phyloP scores from a whole-genome alignment of 1,284 basidiomycete genomes.

The Phellopilus nigrolimitatus region DNA sequence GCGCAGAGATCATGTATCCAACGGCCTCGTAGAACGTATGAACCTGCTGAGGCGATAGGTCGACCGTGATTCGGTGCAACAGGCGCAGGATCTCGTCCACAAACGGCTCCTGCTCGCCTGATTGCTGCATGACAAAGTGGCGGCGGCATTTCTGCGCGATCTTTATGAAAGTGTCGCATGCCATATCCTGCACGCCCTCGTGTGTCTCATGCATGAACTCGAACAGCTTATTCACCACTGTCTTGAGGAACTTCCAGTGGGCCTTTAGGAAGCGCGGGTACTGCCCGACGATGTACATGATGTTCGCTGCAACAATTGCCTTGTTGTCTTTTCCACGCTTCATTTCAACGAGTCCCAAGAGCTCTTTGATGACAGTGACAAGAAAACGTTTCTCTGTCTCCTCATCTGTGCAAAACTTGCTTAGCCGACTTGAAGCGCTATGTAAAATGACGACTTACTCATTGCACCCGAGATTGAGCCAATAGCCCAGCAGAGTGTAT shows the following conservation, averaged over 20 bases:
- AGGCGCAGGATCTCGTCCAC: too few relatives aligned
- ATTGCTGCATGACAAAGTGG: constrained; percentile 99
- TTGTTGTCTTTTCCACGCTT: constrained; percentile 99
- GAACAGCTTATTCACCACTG: constrained; percentile 99
- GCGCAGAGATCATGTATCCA: too few relatives aligned
- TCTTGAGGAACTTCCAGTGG: constrained; percentile 99
- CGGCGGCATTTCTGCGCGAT: constrained; percentile 98
- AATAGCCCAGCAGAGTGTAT: constrained; percentile 99
- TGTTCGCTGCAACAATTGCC: constrained; percentile 98
- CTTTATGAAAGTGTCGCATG: constrained; percentile 99
- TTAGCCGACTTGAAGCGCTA: constrained; percentile 10
- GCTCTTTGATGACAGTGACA: constrained; percentile 98
- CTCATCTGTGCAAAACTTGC: constrained; percentile 60
- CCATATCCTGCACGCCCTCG: constrained; percentile 99
- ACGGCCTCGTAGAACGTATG: too few relatives aligned
- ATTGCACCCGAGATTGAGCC: constrained; percentile 99
- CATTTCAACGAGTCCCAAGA: constrained; percentile 95
- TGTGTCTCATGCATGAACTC: constrained; percentile 99
- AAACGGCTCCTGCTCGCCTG: too few relatives aligned
- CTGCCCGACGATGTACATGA: constrained; percentile 99
- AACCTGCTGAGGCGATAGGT: too few relatives aligned
- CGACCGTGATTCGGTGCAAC: too few relatives aligned
- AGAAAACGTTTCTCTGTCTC: constrained; percentile 99
- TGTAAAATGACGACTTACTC: constrained; percentile 57
- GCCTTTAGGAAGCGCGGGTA: constrained; percentile 99